Base-by-base conservation (phyloP, 2,329 filamentous ascomycete genomes). In the Trichophaea hybrida region DNA sequence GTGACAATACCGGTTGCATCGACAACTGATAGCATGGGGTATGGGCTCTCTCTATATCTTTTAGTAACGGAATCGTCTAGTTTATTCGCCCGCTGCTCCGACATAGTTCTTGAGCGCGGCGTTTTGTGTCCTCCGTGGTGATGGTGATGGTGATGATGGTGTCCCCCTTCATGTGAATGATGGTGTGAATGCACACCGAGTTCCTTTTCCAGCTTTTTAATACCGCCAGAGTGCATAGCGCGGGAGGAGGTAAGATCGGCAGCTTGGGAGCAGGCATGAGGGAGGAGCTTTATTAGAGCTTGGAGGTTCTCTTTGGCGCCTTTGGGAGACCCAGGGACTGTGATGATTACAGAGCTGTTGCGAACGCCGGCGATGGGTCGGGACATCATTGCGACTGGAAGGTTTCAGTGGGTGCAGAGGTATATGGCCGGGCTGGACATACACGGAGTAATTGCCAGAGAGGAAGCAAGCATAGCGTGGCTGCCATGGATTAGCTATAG, bases 251-350 rank as follows among this genome's bases (percentile, higher is more conserved):
- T 83, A 7, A 54, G 32, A 0, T 91, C 93, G 0, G 86, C 82
- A 33, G 88, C 86, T 74, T 97, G 91, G 6, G 86, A 75, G 67
- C 93, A 98, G n/a, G 93, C 93, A 73, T 98, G 93, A 0, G 91
- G 90, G 5, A 98, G 74, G n/a, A 91, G 82, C 70, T 89, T 94
- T 63, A 98, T 75, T 5, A 98, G 77, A 1, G 90, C 84, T 69
- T 93, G 83, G 0, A 98, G 78, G 69, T 97, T 98, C 74, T 98
- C 93, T 69, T 83, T 87, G 6, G 93, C 93, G 1, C 90, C 93
- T 71, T 97, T 97, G 0, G 93, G 93, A 0, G 91, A 97, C 1
- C 93, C 93, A 0, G 93, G 93, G 2, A 98, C 75, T 0, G 93
- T 98, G 63, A 96, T 74, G 31, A 98, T 85, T 56, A 98, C 73